Evolutionary conservation across 192 early-diverging fungal species (phyloP), one percentile per base, ranked within the genome.

Genomic region (Helicostylum pulchrum): DNA sequence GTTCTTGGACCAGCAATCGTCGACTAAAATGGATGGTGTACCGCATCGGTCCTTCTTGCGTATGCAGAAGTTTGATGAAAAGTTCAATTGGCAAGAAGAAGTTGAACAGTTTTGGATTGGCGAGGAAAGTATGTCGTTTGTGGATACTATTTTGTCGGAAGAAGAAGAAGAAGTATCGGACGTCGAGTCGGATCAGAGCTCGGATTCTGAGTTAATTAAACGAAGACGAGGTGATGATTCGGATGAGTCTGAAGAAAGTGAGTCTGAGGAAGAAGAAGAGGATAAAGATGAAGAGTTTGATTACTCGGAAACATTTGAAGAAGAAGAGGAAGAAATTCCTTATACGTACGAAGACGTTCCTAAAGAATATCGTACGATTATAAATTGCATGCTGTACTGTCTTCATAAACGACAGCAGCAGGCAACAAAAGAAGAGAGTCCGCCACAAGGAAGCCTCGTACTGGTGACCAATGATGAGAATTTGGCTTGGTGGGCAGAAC

Each of bases 401-500:
- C 32, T 73, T 71, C 51, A 64, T 55, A 47, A 67, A 46, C 49
- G 70, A 64, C 20, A 66, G 55, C 21, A 66, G 55, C 21, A 61
- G 46, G 49, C 14, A 49, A 3, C 12, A 42, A 36, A 34, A 34
- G 15, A 53, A 36, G 31, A 43, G 32, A 64, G 49, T 4, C 62
- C 56, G 15, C 62, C 56, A 15, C 50, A 53, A 17, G 71, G 76
- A 9, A 58, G 69, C 21, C 61, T 85, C 8, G 51, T 81, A 7
- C 51, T 85, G 20, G 73, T 83, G 45, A 81, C 83, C 0, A 80
- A 85, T 50, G 76, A 85, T 57, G 66, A 70, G 19, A 62, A 79
- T 21, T 60, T 82, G 45, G 57, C 53, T 1, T 75, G 77, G 56
- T 83, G 77, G 74, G 79, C 81, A 10, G 66, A 71, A 17, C 66